These are phyloP conservation scores for Camelina hispida DNA, from an alignment of 345 rosid species.

Conservation along the genomic window DNA sequence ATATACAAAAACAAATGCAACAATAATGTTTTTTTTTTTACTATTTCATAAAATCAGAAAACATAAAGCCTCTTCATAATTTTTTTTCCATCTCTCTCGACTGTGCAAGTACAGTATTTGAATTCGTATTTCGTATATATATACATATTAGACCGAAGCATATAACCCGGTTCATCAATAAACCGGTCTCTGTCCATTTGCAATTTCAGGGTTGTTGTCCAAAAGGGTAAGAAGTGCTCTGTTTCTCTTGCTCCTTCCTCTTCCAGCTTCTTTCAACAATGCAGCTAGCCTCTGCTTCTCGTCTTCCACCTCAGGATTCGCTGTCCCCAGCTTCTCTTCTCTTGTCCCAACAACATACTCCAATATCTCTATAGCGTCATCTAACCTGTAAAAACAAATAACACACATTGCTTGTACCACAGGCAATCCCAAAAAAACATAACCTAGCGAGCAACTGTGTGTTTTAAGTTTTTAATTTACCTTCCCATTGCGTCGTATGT, in stretches of 20 bases:
- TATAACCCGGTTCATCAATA: conserved; percentile 42
- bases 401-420: background rate
- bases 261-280: conserved; percentile 89
- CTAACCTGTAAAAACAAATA: conserved; percentile 56
- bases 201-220: conserved; percentile 50
- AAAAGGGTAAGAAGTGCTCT: conserved; percentile 74
- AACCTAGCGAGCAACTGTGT: background rate
- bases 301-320: conserved; percentile 85
- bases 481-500: conserved; percentile 99
- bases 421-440: conserved; percentile 5
- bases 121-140: conserved; percentile 36
- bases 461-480: conserved; percentile 39
- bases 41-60: conserved; percentile 17
- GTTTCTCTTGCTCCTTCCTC: conserved; percentile 71
- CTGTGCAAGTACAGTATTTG: conserved; percentile 23
- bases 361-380: conserved; percentile 88
- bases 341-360: conserved; percentile 86
- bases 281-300: conserved; percentile 77
- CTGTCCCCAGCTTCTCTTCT: conserved; percentile 98
- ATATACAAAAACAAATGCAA: conserved; percentile 37
- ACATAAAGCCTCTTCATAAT: conserved; percentile 17
- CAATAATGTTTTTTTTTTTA: conserved; percentile 9
- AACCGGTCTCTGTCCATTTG: conserved; percentile 46
- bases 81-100: background rate
- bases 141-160: conserved; percentile 40